These are phyloP conservation scores for Suillus ampliporus DNA, from an alignment of 768 basidiomycete genomes.

Conservation along the genomic window DNA sequence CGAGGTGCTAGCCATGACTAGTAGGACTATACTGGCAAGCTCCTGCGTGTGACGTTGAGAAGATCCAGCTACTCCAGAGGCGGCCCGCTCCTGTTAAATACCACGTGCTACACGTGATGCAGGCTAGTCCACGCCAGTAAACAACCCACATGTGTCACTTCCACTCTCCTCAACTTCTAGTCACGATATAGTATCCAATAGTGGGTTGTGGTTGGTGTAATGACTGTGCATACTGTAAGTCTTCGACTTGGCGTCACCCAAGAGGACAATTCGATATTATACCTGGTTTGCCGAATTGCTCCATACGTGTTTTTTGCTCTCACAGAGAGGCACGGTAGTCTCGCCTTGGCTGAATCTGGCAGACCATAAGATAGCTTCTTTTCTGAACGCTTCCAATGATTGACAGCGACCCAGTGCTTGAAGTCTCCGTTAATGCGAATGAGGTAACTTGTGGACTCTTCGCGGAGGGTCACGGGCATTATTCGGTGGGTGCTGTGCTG, in stretches of 20 bases:
- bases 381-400: no score
- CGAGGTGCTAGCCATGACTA: slow-evolving; percentile 53
- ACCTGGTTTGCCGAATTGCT: background rate
- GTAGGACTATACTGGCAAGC: background rate
- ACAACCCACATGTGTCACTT: no score
- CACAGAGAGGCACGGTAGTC: no score
- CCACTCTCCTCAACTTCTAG: background rate
- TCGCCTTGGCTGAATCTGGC: no score
- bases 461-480: background rate
- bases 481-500: background rate
- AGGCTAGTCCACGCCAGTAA: no score
- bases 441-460: background rate
- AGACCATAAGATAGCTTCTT: no score
- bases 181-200: no score
- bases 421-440: no score
- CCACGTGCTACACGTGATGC: slow-evolving; percentile 4
- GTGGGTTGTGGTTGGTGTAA: no score
- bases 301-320: no score
- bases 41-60: slow-evolving; percentile 8
- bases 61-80: background rate
- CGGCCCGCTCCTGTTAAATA: background rate
- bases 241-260: background rate
- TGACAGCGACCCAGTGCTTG: no score
- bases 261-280: background rate
- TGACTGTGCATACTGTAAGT: background rate